A percentile compares a stretch with the other conserved stretches of the same genome.
Conservation (phyloP, 2,329 filamentous ascomycete genomes). For the Cadophora malorum region DNA sequence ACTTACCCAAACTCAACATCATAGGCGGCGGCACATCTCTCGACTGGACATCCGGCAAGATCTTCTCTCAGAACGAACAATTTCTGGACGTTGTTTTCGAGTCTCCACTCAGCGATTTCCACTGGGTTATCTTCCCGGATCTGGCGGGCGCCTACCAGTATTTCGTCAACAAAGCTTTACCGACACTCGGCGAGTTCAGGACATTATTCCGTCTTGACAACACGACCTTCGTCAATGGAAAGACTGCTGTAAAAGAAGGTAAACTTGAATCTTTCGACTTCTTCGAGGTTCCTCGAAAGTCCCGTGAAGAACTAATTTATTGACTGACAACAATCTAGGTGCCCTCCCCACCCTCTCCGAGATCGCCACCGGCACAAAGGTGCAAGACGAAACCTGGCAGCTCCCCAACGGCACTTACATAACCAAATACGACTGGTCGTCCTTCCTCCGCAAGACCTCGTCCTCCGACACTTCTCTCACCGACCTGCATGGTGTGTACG, state of each 20-base stretch:
- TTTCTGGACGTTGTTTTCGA: slow-evolving; percentile 56
- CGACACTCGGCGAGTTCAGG: slow-evolving; percentile 56
- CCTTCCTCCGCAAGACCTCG: slow-evolving; percentile 49
- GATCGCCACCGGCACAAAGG: slow-evolving; percentile 53
- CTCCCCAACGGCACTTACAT: slow-evolving; percentile 55
- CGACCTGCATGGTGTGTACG: slow-evolving; percentile 54
- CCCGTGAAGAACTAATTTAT: no score
- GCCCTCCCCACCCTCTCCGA: slow-evolving; percentile 52
- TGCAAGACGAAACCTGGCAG: slow-evolving; percentile 61
- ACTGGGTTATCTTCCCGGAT: slow-evolving; percentile 58
- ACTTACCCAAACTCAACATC: slow-evolving; percentile 33
- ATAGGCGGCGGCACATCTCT: slow-evolving; percentile 54
- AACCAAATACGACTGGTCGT: slow-evolving; percentile 49
- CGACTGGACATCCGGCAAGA: slow-evolving; percentile 54
- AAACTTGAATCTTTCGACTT: slow-evolving; percentile 2
- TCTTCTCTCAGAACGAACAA: slow-evolving; percentile 48
- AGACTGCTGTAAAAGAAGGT: slow-evolving; percentile 54
- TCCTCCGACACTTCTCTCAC: slow-evolving; percentile 42
- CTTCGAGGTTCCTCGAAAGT: no score
- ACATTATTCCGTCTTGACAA: slow-evolving; percentile 59
- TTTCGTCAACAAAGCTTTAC: slow-evolving; percentile 57
- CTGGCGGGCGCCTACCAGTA: slow-evolving; percentile 62
- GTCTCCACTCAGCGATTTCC: slow-evolving; percentile 55
- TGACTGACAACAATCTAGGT: no score
- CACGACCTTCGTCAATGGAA: slow-evolving; percentile 53